Evolutionary conservation across 805 yeast species (phyloP).

Genomic region (Diddensiella transvaalensis): DNA sequence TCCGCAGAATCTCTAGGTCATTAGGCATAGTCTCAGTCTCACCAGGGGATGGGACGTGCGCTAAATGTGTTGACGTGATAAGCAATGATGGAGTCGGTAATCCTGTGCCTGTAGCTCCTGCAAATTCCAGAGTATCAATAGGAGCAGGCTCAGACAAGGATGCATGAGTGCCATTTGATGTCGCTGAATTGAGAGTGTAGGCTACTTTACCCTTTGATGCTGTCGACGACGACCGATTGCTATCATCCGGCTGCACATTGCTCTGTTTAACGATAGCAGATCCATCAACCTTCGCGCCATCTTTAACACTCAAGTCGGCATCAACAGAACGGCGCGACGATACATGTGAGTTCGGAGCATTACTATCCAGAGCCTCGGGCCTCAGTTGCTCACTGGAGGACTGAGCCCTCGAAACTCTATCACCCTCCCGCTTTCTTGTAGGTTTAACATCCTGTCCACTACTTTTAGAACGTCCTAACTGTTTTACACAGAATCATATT

Average conservation of each 20-base stretch:
- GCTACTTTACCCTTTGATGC: neutral
- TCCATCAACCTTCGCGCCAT: neutral
- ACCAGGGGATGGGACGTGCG: constrained; percentile 32
- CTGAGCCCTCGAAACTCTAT: constrained; percentile 1
- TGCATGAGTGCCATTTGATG: neutral
- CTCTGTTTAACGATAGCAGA: neutral
- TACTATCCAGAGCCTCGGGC: constrained; percentile 17
- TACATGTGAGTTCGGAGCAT: constrained; percentile 13
- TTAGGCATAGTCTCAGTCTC: constrained; percentile 36
- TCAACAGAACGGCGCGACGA: constrained; percentile 4
- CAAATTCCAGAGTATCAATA: neutral
- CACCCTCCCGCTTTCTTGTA: constrained; percentile 13
- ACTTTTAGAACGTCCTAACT: constrained; percentile 22
- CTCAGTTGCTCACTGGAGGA: constrained; percentile 14
- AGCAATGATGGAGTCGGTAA: constrained; percentile 16
- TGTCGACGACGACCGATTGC: too few relatives aligned
- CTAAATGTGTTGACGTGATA: constrained; percentile 18
- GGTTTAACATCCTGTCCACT: constrained; percentile 14
- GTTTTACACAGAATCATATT: too few relatives aligned
- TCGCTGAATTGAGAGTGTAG: too few relatives aligned
- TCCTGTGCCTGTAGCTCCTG: neutral
- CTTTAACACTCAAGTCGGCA: neutral
- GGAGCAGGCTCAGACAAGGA: neutral
- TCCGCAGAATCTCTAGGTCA: constrained; percentile 28
- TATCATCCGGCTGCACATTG: neutral